Base-by-base conservation (phyloP, 768 basidiomycete species). In the Naganishia vishniacii region DNA sequence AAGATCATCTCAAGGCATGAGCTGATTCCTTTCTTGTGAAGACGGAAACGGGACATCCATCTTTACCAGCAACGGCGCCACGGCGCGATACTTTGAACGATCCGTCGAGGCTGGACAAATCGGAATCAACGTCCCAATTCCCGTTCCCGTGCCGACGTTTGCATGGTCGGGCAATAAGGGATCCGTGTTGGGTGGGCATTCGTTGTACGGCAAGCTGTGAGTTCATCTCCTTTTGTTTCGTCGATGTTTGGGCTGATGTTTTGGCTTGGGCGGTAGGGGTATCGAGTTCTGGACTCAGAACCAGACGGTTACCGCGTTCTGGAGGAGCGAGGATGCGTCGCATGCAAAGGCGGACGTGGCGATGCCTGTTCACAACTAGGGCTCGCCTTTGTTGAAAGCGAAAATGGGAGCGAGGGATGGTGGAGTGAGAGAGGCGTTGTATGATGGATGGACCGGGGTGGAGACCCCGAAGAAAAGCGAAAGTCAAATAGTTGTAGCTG, bases 261-360 rank as follows among this genome's bases (percentile, higher is more conserved):
- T 40, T 49, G 32, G 34, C 49, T 25, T 18, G 4, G 9, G n/a
- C 32, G n/a, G 4, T 31, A 61, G 65, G 20, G 93, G 89, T 18
- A 83, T 95, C 79, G 88, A 89, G 76, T 97, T 97, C 80, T 97
- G 91, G 75, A 95, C 93, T 3, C 91, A 94, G 78, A 89, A 91
- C 78, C 68, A 90, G 89, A 95, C 92, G 3, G 89, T 84, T 13
- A 97, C 92, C 2, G 86, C 88, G 64, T 82, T 93, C 23, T 95
- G 92, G 92, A 85, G 84, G 72, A 84, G 88, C 8, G 89, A 90
- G 53, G 79, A 79, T 65, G 78, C 75, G 18, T 65, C 72, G 47
- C 67, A 61, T 41, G 62, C 51, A 12, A 66, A 63, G 44, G 72
- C 74, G 16, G 68, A 71, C 11, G 75, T 75, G 7, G 66, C 73